Evolutionary conservation across 768 basidiomycete genomes (phyloP), one percentile per base, ranked within the genome.

Genomic region (Trametes coccinea): DNA sequence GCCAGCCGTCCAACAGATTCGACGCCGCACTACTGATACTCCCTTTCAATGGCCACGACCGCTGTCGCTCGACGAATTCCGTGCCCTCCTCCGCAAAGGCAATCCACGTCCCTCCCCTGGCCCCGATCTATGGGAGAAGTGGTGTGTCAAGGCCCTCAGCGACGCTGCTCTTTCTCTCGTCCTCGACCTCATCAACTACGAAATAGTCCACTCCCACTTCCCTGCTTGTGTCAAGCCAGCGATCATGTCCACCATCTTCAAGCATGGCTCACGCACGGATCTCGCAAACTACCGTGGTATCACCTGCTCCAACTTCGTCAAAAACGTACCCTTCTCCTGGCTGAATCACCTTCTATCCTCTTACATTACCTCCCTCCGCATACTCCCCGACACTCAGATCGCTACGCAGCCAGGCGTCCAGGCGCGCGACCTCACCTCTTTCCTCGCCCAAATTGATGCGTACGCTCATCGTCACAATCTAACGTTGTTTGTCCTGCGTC

Each of bases 41-140:
- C 34, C 34, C 6, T 37, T 37, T 11, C 6, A 37, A 37, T 37
- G 34, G 34, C 34, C 34, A 11, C 34, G 34, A 6, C 62, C 50
- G 0, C 40, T 65, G 0, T 17, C 62, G 3, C 39, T 73, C 7
- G 11, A 39, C 0, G 57, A 71, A 0, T 65, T 72, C 39, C 64
- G 71, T 4, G 63, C 61, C 0, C 40, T 76, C 34, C 53, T 75
- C 0, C 55, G 62, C 0, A 63, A 61, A 46, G 75, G 75, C 0
- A 75, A 75, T 47, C 33, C 61, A 2, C 62, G 69, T 3, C 75
- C 74, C 2, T 49, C 71, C 0, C 75, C 74, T 1, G 74, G 73
- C 0, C 72, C 72, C 1, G 75, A 76, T 59, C 63, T 64, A 14
- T 74, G 74, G 75, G 74, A 75, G 62, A 75, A 76, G 62, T 76